A percentile compares a stretch with the other conserved stretches of the same genome.
phyloP scores from a whole-genome alignment of 2,329 filamentous ascomycete species.

The Fusarium veterinarium region DNA sequence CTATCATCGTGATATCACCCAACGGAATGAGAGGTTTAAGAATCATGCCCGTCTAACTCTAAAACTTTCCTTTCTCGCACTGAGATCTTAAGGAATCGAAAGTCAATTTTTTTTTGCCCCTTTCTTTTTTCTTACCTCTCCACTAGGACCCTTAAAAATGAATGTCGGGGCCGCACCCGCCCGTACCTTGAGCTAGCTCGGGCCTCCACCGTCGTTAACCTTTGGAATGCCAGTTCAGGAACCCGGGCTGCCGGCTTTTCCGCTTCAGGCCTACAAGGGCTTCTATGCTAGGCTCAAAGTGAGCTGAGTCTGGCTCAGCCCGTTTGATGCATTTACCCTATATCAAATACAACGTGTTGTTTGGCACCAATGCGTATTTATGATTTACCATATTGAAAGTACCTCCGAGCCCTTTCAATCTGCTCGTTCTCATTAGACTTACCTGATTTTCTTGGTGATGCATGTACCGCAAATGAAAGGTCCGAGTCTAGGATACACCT shows the following conservation, averaged over 20 bases:
- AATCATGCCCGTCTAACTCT: neutral
- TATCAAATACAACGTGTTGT: neutral
- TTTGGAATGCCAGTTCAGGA: constrained; percentile 24
- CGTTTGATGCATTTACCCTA: neutral
- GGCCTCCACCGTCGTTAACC: constrained; percentile 9
- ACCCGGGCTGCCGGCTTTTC: constrained; percentile 14
- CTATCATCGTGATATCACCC: neutral
- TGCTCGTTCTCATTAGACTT: neutral
- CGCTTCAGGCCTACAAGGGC: neutral
- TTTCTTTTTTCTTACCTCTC: neutral
- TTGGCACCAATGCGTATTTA: neutral
- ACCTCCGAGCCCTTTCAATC: neutral
- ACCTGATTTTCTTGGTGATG: neutral
- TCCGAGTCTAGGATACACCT: neutral
- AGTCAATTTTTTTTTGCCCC: neutral
- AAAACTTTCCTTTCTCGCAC: neutral
- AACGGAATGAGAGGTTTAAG: constrained; percentile 8
- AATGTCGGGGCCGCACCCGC: constrained; percentile 10
- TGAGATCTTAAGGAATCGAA: neutral
- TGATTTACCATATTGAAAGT: neutral
- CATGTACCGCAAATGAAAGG: neutral
- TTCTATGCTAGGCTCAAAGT: constrained; percentile 5
- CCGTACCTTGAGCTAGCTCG: constrained; percentile 29
- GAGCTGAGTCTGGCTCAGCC: neutral
- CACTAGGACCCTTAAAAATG: constrained; percentile 19